Conservation (phyloP, 2,329 filamentous ascomycete genomes). For the Sordariomycetes sp. region DNA sequence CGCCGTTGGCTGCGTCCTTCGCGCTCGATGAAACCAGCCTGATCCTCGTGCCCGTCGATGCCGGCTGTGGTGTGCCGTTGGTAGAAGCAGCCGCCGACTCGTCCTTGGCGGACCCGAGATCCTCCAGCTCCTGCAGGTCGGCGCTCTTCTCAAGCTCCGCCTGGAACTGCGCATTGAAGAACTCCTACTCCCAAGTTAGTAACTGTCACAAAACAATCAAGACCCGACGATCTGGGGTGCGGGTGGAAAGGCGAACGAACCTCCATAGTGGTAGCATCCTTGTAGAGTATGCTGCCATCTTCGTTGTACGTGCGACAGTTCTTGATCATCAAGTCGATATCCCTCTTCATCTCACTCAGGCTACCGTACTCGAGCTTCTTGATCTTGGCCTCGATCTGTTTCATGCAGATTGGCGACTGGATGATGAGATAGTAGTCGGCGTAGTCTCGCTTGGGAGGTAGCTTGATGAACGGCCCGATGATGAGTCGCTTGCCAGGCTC, state of each 20-base stretch:
- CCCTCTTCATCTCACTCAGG: conserved; percentile 68
- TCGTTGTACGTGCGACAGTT: conserved; percentile 97
- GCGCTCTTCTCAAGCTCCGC: conserved; percentile 42
- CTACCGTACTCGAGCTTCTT: conserved; percentile 89
- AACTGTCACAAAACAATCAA: conserved; percentile 18
- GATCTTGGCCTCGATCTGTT: conserved; percentile 87
- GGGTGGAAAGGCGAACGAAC: conserved; percentile 36
- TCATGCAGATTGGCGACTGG: conserved; percentile 87
- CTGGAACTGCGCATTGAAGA: conserved; percentile 41
- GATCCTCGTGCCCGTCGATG: conserved; percentile 50
- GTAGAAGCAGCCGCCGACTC: conserved; percentile 40
- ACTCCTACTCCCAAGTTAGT: conserved; percentile 29
- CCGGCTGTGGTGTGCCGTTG: conserved; percentile 54
- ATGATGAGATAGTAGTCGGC: conserved; percentile 95
- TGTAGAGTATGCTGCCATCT: conserved; percentile 82
- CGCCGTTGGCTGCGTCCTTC: conserved; percentile 23
- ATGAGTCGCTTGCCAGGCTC: conserved; percentile 62
- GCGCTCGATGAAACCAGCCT: conserved; percentile 48
- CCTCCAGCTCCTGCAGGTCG: conserved; percentile 45
- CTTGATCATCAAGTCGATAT: conserved; percentile 73
- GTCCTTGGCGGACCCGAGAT: conserved; percentile 22
- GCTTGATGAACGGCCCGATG: conserved; percentile 87
- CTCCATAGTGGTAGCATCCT: conserved; percentile 88
- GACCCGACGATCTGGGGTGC: background rate
- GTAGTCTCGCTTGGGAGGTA: conserved; percentile 81